phyloP scores from a whole-genome alignment of 2,329 filamentous ascomycete species.

The Epichloe uncinata region DNA sequence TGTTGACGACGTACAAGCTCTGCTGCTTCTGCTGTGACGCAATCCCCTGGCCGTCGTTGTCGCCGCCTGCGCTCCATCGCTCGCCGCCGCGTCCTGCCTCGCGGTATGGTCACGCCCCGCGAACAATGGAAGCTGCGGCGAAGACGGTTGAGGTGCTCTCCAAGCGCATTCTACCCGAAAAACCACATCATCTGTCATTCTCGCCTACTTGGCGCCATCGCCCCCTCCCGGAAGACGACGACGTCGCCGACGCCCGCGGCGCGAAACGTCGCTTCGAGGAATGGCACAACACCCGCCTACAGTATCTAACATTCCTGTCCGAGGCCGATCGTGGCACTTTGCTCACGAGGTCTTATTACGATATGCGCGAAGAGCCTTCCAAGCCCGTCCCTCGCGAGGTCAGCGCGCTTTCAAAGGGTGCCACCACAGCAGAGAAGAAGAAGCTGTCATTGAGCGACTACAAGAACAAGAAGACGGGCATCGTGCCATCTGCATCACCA shows the following conservation, averaged over 20 bases:
- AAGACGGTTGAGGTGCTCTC: slow-evolving; percentile 41
- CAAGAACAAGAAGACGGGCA: slow-evolving; percentile 36
- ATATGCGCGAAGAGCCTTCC: slow-evolving; percentile 39
- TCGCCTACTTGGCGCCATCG: slow-evolving; percentile 34
- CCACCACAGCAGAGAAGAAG: slow-evolving; percentile 35
- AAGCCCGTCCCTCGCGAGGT: slow-evolving; percentile 25
- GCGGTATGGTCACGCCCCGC: slow-evolving; percentile 24
- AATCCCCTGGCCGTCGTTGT: neutral
- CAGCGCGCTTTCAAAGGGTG: slow-evolving; percentile 24
- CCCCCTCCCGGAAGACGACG: slow-evolving; percentile 27
- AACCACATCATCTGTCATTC: slow-evolving; percentile 40
- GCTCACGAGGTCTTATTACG: slow-evolving; percentile 42
- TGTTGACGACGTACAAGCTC: neutral
- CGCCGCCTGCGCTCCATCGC: neutral
- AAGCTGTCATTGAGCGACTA: slow-evolving; percentile 47
- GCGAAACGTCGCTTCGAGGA: slow-evolving; percentile 28
- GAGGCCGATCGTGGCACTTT: slow-evolving; percentile 45
- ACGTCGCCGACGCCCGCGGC: slow-evolving; percentile 5
- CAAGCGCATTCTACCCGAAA: slow-evolving; percentile 37
- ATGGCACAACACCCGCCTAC: slow-evolving; percentile 35
- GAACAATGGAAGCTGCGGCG: slow-evolving; percentile 46
- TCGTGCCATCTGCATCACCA: slow-evolving; percentile 22
- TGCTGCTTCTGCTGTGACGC: neutral
- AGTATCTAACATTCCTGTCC: slow-evolving; percentile 44
- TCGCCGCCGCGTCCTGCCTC: slow-evolving; percentile 10